phyloP scores from a whole-genome alignment of 2,329 filamentous ascomycete species.

The Exophiala viscosa region DNA sequence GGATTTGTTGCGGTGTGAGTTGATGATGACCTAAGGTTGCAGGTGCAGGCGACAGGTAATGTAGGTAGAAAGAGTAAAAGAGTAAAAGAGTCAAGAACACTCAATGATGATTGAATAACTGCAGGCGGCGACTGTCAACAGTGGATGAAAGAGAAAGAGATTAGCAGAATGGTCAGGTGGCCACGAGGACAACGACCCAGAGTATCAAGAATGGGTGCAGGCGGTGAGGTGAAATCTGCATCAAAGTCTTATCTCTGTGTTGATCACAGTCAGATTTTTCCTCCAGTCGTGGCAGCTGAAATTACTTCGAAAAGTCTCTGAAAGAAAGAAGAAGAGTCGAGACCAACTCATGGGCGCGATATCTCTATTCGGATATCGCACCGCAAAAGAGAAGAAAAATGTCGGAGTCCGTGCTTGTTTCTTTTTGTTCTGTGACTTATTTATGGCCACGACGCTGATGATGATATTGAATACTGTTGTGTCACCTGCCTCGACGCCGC shows the following conservation, averaged over 20 bases:
- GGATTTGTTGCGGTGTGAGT: background rate
- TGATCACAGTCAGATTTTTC: background rate
- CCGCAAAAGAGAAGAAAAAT: background rate
- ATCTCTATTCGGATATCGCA: background rate
- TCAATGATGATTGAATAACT: too few relatives aligned
- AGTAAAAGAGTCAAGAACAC: too few relatives aligned
- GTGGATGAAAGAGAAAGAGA: background rate
- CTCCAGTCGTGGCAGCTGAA: background rate
- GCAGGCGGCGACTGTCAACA: background rate
- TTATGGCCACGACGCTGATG: too few relatives aligned
- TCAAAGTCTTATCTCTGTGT: slow-evolving; percentile 1
- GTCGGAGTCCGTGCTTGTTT: slow-evolving; percentile 4
- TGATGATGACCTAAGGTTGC: background rate
- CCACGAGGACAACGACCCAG: background rate
- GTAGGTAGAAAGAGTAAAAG: too few relatives aligned
- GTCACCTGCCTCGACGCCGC: too few relatives aligned
- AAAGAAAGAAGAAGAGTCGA: background rate
- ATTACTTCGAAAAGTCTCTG: background rate
- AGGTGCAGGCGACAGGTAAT: too few relatives aligned
- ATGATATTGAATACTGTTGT: too few relatives aligned
- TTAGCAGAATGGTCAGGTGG: background rate
- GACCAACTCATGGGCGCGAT: background rate
- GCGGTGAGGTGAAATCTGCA: background rate
- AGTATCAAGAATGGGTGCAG: background rate
- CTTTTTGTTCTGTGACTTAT: background rate